Evolutionary conservation across 345 rosid species (phyloP).

Genomic region (Populus tremula): DNA sequence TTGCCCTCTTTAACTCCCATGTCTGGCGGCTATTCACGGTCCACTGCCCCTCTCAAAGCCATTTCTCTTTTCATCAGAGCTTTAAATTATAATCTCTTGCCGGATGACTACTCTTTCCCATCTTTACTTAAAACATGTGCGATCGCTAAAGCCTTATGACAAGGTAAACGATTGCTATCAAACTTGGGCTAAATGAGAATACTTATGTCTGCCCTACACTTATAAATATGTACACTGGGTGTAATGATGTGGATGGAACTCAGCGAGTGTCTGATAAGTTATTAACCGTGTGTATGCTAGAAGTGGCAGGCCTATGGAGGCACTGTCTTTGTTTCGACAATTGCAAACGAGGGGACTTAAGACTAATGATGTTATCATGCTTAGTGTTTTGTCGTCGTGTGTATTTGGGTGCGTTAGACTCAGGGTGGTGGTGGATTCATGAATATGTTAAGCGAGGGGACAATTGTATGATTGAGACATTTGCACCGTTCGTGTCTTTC

Average conservation of each 20-base stretch:
- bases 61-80: constrained; percentile 10
- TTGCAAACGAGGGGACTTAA: constrained; percentile 28
- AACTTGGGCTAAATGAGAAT: constrained; percentile 50
- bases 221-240: constrained; percentile 21
- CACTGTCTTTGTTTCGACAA: constrained; percentile 34
- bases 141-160: constrained; percentile 10
- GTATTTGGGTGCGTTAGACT: constrained; percentile 38
- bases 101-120: constrained; percentile 22
- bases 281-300: constrained; percentile 24
- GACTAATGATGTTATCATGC: constrained; percentile 39
- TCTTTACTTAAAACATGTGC: constrained; percentile 22
- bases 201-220: constrained; percentile 31
- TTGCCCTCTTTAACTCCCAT: constrained; percentile 17
- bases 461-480: not conserved
- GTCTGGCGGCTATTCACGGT: constrained; percentile 26
- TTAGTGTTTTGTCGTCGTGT: constrained; percentile 38
- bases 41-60: constrained; percentile 17
- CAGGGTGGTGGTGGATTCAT: constrained; percentile 35
- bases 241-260: constrained; percentile 16
- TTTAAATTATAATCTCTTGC: constrained; percentile 1
- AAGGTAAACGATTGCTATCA: constrained; percentile 33
- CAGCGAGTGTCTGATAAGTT: constrained; percentile 17
- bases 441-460: constrained; percentile 16
- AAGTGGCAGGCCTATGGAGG: constrained; percentile 30
- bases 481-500: not conserved